Evolutionary conservation across 2,329 filamentous ascomycete species (phyloP).

Genomic region (Cytospora mali): DNA sequence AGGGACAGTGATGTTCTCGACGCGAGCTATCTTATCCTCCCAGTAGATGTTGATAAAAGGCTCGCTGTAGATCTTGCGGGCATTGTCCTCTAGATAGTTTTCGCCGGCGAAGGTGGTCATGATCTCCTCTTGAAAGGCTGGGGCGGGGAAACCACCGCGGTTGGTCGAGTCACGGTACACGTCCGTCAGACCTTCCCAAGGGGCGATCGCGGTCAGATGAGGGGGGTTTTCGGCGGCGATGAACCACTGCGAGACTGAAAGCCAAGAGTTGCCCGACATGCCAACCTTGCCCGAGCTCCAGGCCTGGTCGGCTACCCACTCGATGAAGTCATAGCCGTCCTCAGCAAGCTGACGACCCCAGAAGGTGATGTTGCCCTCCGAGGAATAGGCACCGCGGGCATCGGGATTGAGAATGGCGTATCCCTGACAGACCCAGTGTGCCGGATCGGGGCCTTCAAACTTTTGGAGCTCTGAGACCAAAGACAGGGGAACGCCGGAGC

Average conservation of each 20-base stretch:
- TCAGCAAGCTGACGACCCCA: slow-evolving; percentile 33
- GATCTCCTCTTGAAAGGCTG: too few relatives aligned
- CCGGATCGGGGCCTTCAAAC: slow-evolving; percentile 31
- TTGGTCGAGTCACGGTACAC: slow-evolving; percentile 33
- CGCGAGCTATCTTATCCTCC: slow-evolving; percentile 33
- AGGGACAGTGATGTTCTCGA: slow-evolving; percentile 32
- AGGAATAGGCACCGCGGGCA: slow-evolving; percentile 30
- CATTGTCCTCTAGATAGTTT: slow-evolving; percentile 30
- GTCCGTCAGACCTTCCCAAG: slow-evolving; percentile 31
- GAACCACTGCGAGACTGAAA: slow-evolving; percentile 25
- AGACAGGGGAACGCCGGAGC: too few relatives aligned
- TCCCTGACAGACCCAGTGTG: slow-evolving; percentile 31
- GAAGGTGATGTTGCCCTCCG: slow-evolving; percentile 30
- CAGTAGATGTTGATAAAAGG: slow-evolving; percentile 32
- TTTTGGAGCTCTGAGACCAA: too few relatives aligned
- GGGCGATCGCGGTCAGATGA: slow-evolving; percentile 30
- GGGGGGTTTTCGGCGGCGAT: slow-evolving; percentile 18
- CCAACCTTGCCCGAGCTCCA: slow-evolving; percentile 26
- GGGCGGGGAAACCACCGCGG: slow-evolving; percentile 33
- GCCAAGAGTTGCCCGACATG: slow-evolving; percentile 27
- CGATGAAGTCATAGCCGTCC: slow-evolving; percentile 35
- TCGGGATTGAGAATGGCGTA: slow-evolving; percentile 35
- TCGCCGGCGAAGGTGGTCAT: too few relatives aligned
- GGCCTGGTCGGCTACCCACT: slow-evolving; percentile 30
- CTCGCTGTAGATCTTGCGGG: too few relatives aligned